Evolutionary conservation across 768 basidiomycete genomes (phyloP).

Genomic region (Lentinula detonsa): DNA sequence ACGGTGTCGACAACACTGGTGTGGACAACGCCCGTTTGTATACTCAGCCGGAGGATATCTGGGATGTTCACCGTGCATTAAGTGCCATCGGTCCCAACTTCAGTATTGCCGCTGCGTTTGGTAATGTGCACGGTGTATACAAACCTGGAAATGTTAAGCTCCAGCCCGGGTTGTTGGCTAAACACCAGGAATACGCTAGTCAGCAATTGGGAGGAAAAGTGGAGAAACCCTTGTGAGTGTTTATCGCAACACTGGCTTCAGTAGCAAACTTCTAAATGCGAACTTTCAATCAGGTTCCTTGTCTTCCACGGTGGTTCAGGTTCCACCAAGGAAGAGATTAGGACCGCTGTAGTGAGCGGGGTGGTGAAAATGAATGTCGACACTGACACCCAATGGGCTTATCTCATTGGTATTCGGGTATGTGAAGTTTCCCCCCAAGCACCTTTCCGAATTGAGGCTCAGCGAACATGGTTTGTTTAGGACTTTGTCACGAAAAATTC

Average conservation of each 20-base stretch:
- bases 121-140: conserved; percentile 99
- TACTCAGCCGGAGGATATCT: conserved; percentile 97
- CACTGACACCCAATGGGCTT: conserved; percentile 92
- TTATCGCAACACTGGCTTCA: not conserved
- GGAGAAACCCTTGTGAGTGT: conserved; percentile 75
- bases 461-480: conserved; percentile 23
- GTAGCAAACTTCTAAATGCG: not conserved
- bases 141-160: conserved; percentile 97
- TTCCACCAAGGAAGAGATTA: conserved; percentile 93
- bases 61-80: conserved; percentile 84
- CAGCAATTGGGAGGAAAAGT: conserved; percentile 58
- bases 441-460: not conserved
- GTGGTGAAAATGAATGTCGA: conserved; percentile 99
- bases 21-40: conserved; percentile 93
- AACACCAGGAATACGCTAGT: conserved; percentile 79
- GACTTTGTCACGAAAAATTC: conserved; percentile 85
- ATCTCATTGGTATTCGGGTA: conserved; percentile 79
- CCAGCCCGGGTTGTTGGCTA: conserved; percentile 83
- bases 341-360: conserved; percentile 83
- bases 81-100: conserved; percentile 86
- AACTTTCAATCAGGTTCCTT: conserved; percentile 58
- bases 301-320: conserved; percentile 99
- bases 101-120: conserved; percentile 96
- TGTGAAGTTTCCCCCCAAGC: conserved; percentile 11
- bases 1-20: conserved; percentile 96